phyloP scores from a whole-genome alignment of 2,329 filamentous ascomycete genomes.

The Raffaelea arxii region DNA sequence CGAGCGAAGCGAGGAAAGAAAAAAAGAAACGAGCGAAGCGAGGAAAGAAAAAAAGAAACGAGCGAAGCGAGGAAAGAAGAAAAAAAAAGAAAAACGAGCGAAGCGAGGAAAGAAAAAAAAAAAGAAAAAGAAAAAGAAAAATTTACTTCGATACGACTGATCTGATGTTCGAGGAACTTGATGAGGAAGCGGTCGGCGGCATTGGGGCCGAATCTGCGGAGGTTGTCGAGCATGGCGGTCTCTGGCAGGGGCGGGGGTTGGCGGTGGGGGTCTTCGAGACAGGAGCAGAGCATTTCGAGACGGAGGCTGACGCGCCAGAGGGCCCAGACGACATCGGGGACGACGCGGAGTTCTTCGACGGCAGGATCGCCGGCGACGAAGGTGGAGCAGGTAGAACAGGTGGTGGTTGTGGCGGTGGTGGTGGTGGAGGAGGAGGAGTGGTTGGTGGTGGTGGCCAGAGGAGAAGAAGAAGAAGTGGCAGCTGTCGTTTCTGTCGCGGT shows the following conservation, averaged over 20 bases:
- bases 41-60: too few species aligned
- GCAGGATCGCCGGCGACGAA: slow-evolving; percentile 3
- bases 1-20: neutral
- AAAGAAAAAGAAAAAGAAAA: neutral
- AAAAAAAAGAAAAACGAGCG: slow-evolving; percentile 9
- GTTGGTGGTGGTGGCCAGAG: too few species aligned
- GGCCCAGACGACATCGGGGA: slow-evolving; percentile 69
- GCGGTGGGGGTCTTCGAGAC: slow-evolving; percentile 61
- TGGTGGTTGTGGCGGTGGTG: too few species aligned
- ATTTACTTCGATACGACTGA: slow-evolving; percentile 88
- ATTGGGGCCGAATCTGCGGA: slow-evolving; percentile 62
- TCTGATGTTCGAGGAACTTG: slow-evolving; percentile 88
- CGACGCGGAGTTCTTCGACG: slow-evolving; percentile 4
- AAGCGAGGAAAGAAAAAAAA: neutral
- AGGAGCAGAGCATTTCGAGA: slow-evolving; percentile 86
- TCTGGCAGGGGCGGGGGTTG: slow-evolving; percentile 66
- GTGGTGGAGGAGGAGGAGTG: too few species aligned
- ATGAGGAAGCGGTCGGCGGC: slow-evolving; percentile 81
- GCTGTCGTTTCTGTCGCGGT: neutral
- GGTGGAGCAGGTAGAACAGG: too few species aligned
- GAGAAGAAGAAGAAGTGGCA: too few species aligned
- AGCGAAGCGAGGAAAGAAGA: too few species aligned
- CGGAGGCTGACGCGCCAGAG: slow-evolving; percentile 84
- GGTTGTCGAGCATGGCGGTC: slow-evolving; percentile 66
- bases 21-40: too few species aligned